These are phyloP conservation scores for Calonectria ilicicola DNA, from an alignment of 2,329 filamentous ascomycete species.

Conservation along the genomic window DNA sequence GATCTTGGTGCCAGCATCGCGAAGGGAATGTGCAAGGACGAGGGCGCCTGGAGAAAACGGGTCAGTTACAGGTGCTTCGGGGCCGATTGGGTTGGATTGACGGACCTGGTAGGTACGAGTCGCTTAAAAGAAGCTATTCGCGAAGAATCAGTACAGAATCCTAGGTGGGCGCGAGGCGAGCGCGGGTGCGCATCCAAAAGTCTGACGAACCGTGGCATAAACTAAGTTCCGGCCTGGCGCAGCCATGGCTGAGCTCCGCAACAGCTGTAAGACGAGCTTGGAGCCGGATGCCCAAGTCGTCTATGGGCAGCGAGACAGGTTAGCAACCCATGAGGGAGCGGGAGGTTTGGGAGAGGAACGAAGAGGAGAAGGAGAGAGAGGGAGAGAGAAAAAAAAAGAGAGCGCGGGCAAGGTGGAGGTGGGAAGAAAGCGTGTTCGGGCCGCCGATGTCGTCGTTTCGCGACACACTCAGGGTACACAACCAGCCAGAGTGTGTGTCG, in stretches of 20 bases:
- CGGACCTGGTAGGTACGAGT: slow-evolving; percentile 91
- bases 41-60: slow-evolving; percentile 75
- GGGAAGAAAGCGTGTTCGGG: slow-evolving; percentile 3
- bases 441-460: slow-evolving; percentile 29
- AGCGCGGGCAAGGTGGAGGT: background rate
- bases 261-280: slow-evolving; percentile 35
- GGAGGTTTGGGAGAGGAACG: slow-evolving; percentile 11
- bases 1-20: slow-evolving; percentile 82
- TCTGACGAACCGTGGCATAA: slow-evolving; percentile 66
- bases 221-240: slow-evolving; percentile 57
- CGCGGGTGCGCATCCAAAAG: slow-evolving; percentile 13
- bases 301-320: slow-evolving; percentile 35
- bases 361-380: slow-evolving; percentile 9
- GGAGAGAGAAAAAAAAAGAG: background rate
- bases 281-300: slow-evolving; percentile 36
- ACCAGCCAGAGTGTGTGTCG: slow-evolving; percentile 7
- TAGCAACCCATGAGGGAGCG: slow-evolving; percentile 39
- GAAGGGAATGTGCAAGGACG: slow-evolving; percentile 92
- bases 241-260: slow-evolving; percentile 49
- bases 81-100: slow-evolving; percentile 32
- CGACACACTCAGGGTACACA: slow-evolving; percentile 22
- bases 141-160: slow-evolving; percentile 7
- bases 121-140: slow-evolving; percentile 86
- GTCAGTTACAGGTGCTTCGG: slow-evolving; percentile 19
- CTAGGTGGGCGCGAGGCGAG: background rate